Percentiles rank a stretch among this genome's conserved stretches.
Evolutionary conservation across 305 asterid species (phyloP).

Genomic region (Rubia peregrina): DNA sequence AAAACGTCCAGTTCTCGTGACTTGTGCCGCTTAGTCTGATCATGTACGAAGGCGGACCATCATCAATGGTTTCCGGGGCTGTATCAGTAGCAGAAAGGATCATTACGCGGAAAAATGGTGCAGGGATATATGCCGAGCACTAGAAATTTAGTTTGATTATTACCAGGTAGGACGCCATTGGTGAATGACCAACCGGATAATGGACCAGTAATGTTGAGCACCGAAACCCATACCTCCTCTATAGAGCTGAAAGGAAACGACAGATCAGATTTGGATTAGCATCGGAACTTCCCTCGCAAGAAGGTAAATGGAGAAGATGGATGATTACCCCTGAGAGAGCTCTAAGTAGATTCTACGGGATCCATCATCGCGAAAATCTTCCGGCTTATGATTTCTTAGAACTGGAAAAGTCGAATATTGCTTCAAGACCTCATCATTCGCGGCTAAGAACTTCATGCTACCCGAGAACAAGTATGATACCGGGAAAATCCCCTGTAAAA

Average conservation of each 20-base stretch:
- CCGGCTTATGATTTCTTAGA: conserved; percentile 34
- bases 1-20: conserved; percentile 79
- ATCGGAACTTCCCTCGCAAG: neutral
- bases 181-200: conserved; percentile 94
- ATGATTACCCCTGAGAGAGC: conserved; percentile 66
- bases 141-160: neutral
- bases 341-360: conserved; percentile 70
- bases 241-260: conserved; percentile 53
- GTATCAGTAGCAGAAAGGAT: conserved; percentile 10
- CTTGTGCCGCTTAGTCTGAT: conserved; percentile 77
- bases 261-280: neutral
- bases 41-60: conserved; percentile 73
- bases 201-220: conserved; percentile 89
- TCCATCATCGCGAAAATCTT: conserved; percentile 33
- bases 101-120: no score
- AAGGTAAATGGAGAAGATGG: neutral
- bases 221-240: conserved; percentile 93
- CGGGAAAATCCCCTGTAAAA: conserved; percentile 81
- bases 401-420: conserved; percentile 49
- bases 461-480: conserved; percentile 59
- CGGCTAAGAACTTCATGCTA: conserved; percentile 68
- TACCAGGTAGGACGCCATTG: conserved; percentile 65
- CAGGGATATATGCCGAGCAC: no score
- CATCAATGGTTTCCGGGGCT: conserved; percentile 57
- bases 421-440: conserved; percentile 41